Conservation (phyloP, 2,329 filamentous ascomycete genomes). For the Lecanicillium sp. region DNA sequence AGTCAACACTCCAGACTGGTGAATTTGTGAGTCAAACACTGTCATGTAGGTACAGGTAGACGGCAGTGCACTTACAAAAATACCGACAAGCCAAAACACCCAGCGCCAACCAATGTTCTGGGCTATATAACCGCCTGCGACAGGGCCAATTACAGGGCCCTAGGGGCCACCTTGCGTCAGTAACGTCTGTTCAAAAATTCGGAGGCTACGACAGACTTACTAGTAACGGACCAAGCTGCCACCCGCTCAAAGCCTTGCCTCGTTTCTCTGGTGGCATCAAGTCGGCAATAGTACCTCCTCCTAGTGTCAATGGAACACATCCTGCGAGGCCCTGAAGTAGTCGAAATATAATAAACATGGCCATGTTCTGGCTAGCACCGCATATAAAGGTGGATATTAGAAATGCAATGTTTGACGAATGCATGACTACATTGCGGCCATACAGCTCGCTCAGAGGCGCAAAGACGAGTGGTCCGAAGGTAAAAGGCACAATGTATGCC, state of each 20-base stretch:
- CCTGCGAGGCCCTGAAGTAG: constrained; percentile 44
- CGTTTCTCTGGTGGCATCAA: constrained; percentile 23
- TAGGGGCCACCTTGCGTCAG: too few species aligned
- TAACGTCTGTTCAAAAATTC: too few species aligned
- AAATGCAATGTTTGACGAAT: constrained; percentile 30
- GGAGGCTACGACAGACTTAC: constrained; percentile 30
- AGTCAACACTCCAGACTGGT: constrained; percentile 21
- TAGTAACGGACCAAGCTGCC: constrained; percentile 42
- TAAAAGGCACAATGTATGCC: constrained; percentile 40
- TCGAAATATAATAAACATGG: constrained; percentile 37
- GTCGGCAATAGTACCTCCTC: constrained; percentile 38
- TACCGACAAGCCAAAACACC: constrained; percentile 55
- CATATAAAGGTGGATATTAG: constrained; percentile 27
- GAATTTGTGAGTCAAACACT: too few species aligned
- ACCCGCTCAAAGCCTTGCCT: constrained; percentile 41
- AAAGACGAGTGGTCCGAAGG: constrained; percentile 53
- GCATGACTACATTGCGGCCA: constrained; percentile 39
- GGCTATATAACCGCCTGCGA: constrained; percentile 50
- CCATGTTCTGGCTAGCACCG: constrained; percentile 27
- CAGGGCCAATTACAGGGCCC: too few species aligned
- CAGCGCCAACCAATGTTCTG: constrained; percentile 52
- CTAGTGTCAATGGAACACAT: constrained; percentile 44
- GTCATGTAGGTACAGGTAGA: not conserved
- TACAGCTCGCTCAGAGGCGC: constrained; percentile 56
- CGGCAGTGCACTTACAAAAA: constrained; percentile 25